These are phyloP conservation scores for Prosopis cineraria DNA, from an alignment of 306 rosid species.

Conservation along the genomic window DNA sequence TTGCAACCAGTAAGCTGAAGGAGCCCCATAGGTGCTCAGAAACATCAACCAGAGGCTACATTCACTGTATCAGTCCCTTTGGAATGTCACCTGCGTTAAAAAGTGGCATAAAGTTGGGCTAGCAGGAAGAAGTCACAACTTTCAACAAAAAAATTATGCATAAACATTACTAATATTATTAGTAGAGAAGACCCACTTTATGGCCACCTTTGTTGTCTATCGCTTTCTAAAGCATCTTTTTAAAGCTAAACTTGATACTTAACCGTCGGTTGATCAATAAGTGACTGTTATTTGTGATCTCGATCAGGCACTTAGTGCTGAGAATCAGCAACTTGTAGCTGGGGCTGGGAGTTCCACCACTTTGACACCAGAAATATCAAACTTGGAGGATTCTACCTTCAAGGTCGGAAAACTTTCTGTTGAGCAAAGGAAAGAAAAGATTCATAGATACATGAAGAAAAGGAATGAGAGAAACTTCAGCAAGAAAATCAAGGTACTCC, in stretches of 20 bases:
- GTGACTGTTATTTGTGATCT: constrained; percentile 4
- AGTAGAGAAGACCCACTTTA: constrained; percentile 30
- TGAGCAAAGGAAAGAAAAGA: constrained; percentile 94
- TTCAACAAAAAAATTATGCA: not conserved
- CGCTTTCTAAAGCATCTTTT: constrained; percentile 28
- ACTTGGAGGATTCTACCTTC: constrained; percentile 72
- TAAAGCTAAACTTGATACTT: not conserved
- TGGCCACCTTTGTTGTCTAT: constrained; percentile 17
- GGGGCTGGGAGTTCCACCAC: constrained; percentile 64
- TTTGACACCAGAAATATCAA: constrained; percentile 75
- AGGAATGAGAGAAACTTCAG: constrained; percentile 94
- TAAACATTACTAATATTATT: constrained; percentile 21
- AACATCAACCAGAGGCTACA: constrained; percentile 20
- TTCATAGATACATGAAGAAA: constrained; percentile 95
- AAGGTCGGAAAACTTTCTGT: constrained; percentile 91
- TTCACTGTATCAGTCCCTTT: constrained; percentile 17
- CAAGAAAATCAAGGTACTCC: constrained; percentile 91
- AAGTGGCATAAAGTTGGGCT: constrained; percentile 30
- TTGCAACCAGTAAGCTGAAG: not conserved
- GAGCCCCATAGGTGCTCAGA: constrained; percentile 32
- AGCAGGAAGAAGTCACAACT: constrained; percentile 35
- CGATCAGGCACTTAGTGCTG: constrained; percentile 61
- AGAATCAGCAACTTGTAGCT: constrained; percentile 64
- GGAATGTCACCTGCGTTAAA: constrained; percentile 41
- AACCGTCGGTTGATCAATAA: constrained; percentile 5